Evolutionary conservation across 108 stramenopile species (phyloP), one percentile per base, ranked within the genome.

Genomic region (Cyclotella sp.): DNA sequence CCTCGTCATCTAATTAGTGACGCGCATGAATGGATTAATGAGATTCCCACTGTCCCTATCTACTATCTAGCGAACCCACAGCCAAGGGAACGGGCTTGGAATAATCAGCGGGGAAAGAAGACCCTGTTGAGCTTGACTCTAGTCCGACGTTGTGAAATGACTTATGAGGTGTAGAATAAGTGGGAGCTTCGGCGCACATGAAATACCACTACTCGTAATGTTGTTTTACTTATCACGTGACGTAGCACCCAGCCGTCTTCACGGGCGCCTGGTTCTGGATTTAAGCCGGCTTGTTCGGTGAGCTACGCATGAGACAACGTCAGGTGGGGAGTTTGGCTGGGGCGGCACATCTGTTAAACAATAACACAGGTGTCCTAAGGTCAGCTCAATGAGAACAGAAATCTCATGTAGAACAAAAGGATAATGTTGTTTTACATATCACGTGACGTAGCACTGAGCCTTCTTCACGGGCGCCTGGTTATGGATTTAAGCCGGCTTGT

Each of bases 101-200:
- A n/a, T n/a, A n/a, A n/a, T n/a, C n/a, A n/a, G n/a, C n/a, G n/a
- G n/a, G n/a, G n/a, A n/a, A 94, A 96, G 93, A 96, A 96, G 95
- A 96, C 93, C 93, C 95, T 96, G 95, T 94, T 96, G 95, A 96
- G 95, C 92, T 96, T 94, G 95, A 94, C 95, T 96, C 95, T 94
- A 94, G 95, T 96, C 93, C 89, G 93, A 96, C 93, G 86, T 93
- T 96, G 95, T 96, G 93, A 94, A 94, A 93, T 91, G 95, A 94
- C 95, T 91, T 94, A 87, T 87, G 92, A 94, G 96, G 93, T 97
- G 96, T 97, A 95, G 96, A 90, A 97, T 95, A 97, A 89, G 93
- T 91, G 92, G 96, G 93, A 95, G 96, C 87, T 87, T 77, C 81
- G 90, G 87, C 94, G 86, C 87, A 90, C 85, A 81, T 94, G 94